Evolutionary conservation across 2,329 filamentous ascomycete species (phyloP).

Genomic region (Aspergillus udagawae): DNA sequence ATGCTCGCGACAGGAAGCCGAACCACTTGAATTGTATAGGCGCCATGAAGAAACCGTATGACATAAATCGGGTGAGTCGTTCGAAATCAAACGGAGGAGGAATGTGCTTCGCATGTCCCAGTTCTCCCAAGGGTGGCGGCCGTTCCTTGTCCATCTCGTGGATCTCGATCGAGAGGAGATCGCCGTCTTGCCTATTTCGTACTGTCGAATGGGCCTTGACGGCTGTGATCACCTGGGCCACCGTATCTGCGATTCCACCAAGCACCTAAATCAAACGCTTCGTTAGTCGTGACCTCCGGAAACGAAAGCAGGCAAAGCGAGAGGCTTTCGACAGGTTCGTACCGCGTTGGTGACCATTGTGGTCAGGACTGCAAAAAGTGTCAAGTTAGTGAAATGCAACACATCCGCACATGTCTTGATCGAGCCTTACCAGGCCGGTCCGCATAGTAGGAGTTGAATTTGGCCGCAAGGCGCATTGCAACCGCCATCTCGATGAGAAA

Average conservation of each 20-base stretch:
- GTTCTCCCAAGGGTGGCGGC: slow-evolving; percentile 60
- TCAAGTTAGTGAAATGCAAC: slow-evolving; percentile 14
- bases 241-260: slow-evolving; percentile 92
- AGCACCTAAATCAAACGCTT: slow-evolving; percentile 54
- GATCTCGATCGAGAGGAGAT: slow-evolving; percentile 79
- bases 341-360: slow-evolving; percentile 99
- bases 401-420: background rate
- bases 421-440: slow-evolving; percentile 68
- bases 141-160: slow-evolving; percentile 81
- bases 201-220: slow-evolving; percentile 61
- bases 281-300: slow-evolving; percentile 4
- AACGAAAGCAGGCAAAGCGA: background rate
- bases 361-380: slow-evolving; percentile 65
- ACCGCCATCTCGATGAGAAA: slow-evolving; percentile 86
- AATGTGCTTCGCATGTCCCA: slow-evolving; percentile 59
- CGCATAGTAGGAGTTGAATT: slow-evolving; percentile 93
- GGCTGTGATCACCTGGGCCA: slow-evolving; percentile 87
- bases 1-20: slow-evolving; percentile 72
- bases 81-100: slow-evolving; percentile 94
- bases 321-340: slow-evolving; percentile 29
- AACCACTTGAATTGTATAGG: slow-evolving; percentile 97
- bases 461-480: slow-evolving; percentile 73
- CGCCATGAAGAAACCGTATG: slow-evolving; percentile 94
- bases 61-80: slow-evolving; percentile 90
- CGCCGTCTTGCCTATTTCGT: slow-evolving; percentile 54